Base-by-base conservation (phyloP, 2,329 filamentous ascomycete species). In the Aspergillus transmontanensis region DNA sequence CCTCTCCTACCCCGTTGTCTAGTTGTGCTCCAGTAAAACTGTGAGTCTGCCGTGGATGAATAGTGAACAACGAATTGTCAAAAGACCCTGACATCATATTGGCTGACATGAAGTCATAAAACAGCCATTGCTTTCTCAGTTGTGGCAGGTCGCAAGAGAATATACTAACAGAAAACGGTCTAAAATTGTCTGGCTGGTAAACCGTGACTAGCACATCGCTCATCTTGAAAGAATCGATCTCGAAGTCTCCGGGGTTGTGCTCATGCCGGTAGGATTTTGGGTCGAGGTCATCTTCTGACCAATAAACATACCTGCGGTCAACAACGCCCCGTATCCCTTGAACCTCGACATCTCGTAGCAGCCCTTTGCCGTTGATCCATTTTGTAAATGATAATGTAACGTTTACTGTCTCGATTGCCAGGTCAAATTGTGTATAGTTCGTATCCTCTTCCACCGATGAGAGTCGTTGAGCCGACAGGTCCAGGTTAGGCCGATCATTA, bases 351-450 rank as follows among this genome's bases (percentile, higher is more conserved):
- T 98, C 92, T 70, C 92, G 90, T 10, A 99, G 82, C 6, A 96
- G 84, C 0, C 95, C 95, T 77, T 94, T 97, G 26, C 95, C 94
- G 71, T 97, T 98, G 87, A 96, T 96, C 95, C 95, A 99, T 75
- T 97, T 98, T n/a, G 93, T 85, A 71, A 99, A 98, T 0, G 95
- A 99, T 30, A 99, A 78, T 0, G 94, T 98, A 48, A 99, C 94
- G 73, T 99, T 97, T 65, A 99, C 92, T 0, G 92, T 96, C 66
- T 95, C 92, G 63, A 99, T 92, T 0, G 93, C 97, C 19, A 99
- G 83, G 73, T 99, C 95, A 71, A 97, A 99, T 70, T 99, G 95
- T 0, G 94, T 97, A 76, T 98, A 99, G 74, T 99, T 99, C 21
- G 92, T 93, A 74, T 98, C 94, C 73, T 98, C 94, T 62, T 89